A percentile compares a stretch with the other conserved stretches of the same genome.
phyloP scores from a whole-genome alignment of 1,284 basidiomycete genomes.

The Sporisorium scitamineum region DNA sequence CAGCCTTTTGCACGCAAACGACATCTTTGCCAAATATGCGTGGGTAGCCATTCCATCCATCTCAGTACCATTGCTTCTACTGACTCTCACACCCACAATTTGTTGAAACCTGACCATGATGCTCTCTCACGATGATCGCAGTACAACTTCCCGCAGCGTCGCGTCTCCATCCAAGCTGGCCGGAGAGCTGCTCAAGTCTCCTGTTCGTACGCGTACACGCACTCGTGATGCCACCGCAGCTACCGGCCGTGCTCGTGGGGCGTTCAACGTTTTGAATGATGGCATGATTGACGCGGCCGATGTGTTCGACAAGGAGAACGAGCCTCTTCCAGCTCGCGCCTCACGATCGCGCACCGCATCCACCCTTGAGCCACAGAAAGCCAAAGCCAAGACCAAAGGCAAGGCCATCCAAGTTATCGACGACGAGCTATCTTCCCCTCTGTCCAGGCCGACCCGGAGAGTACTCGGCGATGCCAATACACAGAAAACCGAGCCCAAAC shows the following conservation, averaged over 20 bases:
- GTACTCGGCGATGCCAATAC: slow-evolving; percentile 39
- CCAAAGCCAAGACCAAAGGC: slow-evolving; percentile 26
- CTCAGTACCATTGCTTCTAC: neutral
- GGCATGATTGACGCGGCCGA: slow-evolving; percentile 24
- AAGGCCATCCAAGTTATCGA: slow-evolving; percentile 17
- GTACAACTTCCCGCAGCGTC: slow-evolving; percentile 33
- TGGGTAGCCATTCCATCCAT: slow-evolving; percentile 15
- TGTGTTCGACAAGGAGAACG: slow-evolving; percentile 48
- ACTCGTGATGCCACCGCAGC: slow-evolving; percentile 9
- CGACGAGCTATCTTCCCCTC: slow-evolving; percentile 6
- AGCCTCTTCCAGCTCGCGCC: slow-evolving; percentile 20
- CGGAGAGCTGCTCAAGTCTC: slow-evolving; percentile 57
- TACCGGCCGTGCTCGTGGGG: slow-evolving; percentile 14
- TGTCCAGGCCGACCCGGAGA: slow-evolving; percentile 17
- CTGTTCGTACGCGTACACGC: slow-evolving; percentile 46
- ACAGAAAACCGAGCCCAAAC: slow-evolving; percentile 4
- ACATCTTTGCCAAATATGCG: slow-evolving; percentile 50
- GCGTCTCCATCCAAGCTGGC: slow-evolving; percentile 52
- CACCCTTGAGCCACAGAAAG: slow-evolving; percentile 25
- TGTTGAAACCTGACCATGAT: too few relatives aligned
- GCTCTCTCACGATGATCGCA: slow-evolving; percentile 8
- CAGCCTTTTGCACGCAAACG: slow-evolving; percentile 47
- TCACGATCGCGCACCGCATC: slow-evolving; percentile 29
- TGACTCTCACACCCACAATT: too few relatives aligned
- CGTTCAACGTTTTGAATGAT: slow-evolving; percentile 12